These are phyloP conservation scores for Kitagawia praeruptora DNA, from an alignment of 129 eudicot genomes.

Conservation along the genomic window DNA sequence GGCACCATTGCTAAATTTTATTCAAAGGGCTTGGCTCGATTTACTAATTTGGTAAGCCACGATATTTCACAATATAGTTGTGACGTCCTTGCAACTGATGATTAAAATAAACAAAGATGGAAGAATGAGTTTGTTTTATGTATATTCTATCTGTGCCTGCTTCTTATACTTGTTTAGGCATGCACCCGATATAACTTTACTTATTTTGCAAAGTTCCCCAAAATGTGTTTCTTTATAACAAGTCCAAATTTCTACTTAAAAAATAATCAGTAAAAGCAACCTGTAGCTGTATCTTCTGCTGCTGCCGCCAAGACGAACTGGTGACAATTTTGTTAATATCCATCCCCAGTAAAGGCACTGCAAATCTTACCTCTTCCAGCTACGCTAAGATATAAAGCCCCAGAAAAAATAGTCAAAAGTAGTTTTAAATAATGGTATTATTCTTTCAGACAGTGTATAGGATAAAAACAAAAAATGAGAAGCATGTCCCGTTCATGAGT, in stretches of 20 bases:
- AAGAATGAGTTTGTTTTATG: background rate
- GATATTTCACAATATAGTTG: background rate
- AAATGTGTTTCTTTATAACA: background rate
- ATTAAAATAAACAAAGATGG: background rate
- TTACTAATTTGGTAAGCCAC: too few relatives aligned
- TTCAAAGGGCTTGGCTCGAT: background rate
- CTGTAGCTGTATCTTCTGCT: constrained; percentile 83
- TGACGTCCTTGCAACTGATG: background rate
- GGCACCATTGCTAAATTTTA: background rate
- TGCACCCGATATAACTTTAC: background rate
- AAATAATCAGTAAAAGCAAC: constrained; percentile 19
- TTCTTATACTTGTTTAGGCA: background rate
- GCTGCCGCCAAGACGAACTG: constrained; percentile 69
- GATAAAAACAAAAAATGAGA: background rate
- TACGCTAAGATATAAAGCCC: constrained; percentile 44
- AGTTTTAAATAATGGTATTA: background rate
- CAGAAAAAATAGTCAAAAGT: constrained; percentile 26
- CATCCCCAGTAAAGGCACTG: constrained; percentile 72
- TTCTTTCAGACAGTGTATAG: constrained; percentile 2
- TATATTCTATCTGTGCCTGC: background rate
- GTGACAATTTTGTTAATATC: constrained; percentile 67
- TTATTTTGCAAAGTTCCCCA: background rate
- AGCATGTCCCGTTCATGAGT: constrained; percentile 6
- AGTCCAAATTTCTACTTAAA: background rate
- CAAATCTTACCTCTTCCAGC: constrained; percentile 91